Conservation (phyloP, 75 land plant species). For the Chamaecyparis obtusa region DNA sequence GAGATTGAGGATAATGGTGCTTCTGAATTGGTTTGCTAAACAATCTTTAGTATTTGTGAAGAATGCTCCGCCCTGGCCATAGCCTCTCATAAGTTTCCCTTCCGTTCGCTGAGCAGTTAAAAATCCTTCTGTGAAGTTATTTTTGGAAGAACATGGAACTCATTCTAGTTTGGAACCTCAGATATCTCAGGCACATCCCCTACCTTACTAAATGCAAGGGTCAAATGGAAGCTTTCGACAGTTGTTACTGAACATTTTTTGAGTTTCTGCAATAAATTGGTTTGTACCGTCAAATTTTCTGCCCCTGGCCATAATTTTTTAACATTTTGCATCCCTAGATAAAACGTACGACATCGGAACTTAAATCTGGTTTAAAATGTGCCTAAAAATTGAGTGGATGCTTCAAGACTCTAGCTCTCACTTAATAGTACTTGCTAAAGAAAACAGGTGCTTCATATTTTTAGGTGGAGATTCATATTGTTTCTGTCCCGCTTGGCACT, state of each 20-base stretch:
- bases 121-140: not conserved
- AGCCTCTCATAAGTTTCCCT: not conserved
- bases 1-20: not conserved
- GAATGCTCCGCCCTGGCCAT: not conserved
- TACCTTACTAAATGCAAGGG: too few relatives aligned
- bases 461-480: too few relatives aligned
- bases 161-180: not conserved
- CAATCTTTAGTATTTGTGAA: not conserved
- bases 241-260: not conserved
- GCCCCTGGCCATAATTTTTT: not conserved
- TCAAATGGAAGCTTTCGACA: not conserved
- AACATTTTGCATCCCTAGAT: not conserved
- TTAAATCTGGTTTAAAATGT: not conserved
- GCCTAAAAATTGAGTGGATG: not conserved
- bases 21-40: not conserved
- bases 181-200: not conserved
- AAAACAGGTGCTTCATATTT: not conserved
- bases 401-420: not conserved
- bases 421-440: not conserved
- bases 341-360: too few relatives aligned
- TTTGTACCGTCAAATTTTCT: not conserved
- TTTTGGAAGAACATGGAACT: not conserved
- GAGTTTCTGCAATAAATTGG: not conserved
- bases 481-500: not conserved
- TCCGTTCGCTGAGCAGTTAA: not conserved